Conservation (phyloP, 257 asterid species). For the Cinchona pubescens region DNA sequence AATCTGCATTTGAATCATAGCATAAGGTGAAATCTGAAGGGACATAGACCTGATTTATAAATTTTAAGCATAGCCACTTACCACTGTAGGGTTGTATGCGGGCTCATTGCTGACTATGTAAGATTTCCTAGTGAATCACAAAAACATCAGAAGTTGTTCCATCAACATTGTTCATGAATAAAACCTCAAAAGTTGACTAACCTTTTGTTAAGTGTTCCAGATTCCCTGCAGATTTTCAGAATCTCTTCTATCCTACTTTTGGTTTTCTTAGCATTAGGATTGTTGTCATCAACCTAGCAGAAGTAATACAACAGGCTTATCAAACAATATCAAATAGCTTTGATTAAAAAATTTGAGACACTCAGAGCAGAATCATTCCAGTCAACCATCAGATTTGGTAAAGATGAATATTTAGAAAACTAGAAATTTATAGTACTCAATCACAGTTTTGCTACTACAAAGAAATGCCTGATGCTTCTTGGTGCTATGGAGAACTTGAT, state of each 20-base stretch:
- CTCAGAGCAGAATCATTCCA: constrained; percentile 1
- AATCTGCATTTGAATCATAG: constrained; percentile 48
- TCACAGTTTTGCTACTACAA: background rate
- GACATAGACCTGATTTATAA: background rate
- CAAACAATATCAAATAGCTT: constrained; percentile 1
- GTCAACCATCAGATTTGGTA: too few relatives aligned
- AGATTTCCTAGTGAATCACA: constrained; percentile 58
- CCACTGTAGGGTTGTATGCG: constrained; percentile 50
- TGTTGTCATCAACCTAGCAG: constrained; percentile 61
- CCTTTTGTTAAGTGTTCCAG: constrained; percentile 55
- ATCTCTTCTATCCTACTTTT: constrained; percentile 56
- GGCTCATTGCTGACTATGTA: constrained; percentile 53
- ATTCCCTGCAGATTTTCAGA: constrained; percentile 78
- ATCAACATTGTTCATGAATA: background rate
- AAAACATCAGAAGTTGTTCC: constrained; percentile 9
- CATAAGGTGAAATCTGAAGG: constrained; percentile 18
- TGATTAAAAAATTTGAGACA: background rate
- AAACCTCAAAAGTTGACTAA: constrained; percentile 16
- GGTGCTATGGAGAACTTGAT: background rate
- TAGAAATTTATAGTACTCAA: too few relatives aligned
- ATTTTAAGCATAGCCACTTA: constrained; percentile 30
- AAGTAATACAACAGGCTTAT: background rate
- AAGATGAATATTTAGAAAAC: background rate
- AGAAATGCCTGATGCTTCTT: background rate
- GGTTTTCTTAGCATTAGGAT: constrained; percentile 81